phyloP scores from a whole-genome alignment of 2,329 filamentous ascomycete genomes.

The Colletotrichum zoysiae region DNA sequence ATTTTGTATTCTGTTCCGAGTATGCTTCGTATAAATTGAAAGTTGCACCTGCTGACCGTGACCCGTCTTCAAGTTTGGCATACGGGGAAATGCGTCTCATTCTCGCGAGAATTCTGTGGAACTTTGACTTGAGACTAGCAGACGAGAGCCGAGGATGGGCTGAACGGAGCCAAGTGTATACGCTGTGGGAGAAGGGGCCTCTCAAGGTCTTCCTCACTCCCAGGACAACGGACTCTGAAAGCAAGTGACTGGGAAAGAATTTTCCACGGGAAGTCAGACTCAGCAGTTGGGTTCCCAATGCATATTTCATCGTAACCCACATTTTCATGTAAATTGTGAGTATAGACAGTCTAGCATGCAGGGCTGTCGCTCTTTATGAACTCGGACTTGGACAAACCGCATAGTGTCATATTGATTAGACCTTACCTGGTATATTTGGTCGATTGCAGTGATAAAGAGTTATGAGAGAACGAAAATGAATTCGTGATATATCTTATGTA shows the following conservation, averaged over 20 bases:
- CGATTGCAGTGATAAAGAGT: neutral
- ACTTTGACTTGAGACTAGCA: conserved; percentile 58
- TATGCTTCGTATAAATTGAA: neutral
- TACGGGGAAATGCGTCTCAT: conserved; percentile 63
- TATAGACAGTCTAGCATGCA: neutral
- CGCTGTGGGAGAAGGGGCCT: conserved; percentile 53
- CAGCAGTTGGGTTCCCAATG: too few relatives aligned
- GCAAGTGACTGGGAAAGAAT: neutral
- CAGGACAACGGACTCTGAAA: neutral
- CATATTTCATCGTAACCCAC: neutral
- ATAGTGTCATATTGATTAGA: neutral
- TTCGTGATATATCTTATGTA: too few relatives aligned
- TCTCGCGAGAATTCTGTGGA: conserved; percentile 58
- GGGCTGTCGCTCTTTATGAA: neutral
- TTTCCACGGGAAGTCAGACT: neutral
- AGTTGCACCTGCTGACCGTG: neutral
- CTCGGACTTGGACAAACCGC: too few relatives aligned
- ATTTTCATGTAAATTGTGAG: neutral
- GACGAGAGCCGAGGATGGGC: conserved; percentile 54
- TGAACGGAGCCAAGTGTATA: conserved; percentile 51
- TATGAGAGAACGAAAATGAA: too few relatives aligned
- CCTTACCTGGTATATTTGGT: neutral
- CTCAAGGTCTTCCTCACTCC: conserved; percentile 25
- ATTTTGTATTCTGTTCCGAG: conserved; percentile 45
- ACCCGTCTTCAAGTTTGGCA: conserved; percentile 50